These are phyloP conservation scores for Phytophthora crassamura DNA, from an alignment of 352 stramenopile species.

Conservation along the genomic window DNA sequence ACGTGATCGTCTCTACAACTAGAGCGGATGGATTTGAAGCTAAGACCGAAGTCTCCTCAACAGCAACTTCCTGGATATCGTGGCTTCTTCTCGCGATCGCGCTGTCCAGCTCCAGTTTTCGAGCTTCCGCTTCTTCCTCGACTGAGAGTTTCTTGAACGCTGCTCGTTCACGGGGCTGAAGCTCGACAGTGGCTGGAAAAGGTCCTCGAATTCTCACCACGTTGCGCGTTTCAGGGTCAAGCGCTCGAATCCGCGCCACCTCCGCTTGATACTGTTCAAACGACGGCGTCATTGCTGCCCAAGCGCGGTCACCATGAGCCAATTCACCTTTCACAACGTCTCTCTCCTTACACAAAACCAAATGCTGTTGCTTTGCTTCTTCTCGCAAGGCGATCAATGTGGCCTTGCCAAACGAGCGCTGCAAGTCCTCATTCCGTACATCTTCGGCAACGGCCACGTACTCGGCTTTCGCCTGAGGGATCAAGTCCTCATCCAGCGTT, in stretches of 20 bases:
- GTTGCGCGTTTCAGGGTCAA: slow-evolving; percentile 47
- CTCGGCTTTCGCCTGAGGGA: slow-evolving; percentile 76
- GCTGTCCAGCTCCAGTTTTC: slow-evolving; percentile 60
- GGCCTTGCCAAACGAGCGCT: slow-evolving; percentile 65
- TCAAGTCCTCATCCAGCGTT: slow-evolving; percentile 52
- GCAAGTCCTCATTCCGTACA: slow-evolving; percentile 68
- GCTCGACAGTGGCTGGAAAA: slow-evolving; percentile 55
- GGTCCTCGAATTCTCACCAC: slow-evolving; percentile 53
- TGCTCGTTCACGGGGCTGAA: slow-evolving; percentile 59
- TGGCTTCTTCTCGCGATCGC: slow-evolving; percentile 71
- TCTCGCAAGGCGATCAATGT: slow-evolving; percentile 72
- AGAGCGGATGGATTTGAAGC: background rate
- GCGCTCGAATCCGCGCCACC: slow-evolving; percentile 51
- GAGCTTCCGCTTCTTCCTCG: slow-evolving; percentile 73
- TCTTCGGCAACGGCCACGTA: slow-evolving; percentile 81
- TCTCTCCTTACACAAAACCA: slow-evolving; percentile 55
- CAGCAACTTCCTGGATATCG: slow-evolving; percentile 42
- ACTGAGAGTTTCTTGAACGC: slow-evolving; percentile 86
- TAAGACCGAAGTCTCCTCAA: slow-evolving; percentile 2
- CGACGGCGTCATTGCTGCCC: slow-evolving; percentile 51
- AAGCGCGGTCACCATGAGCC: slow-evolving; percentile 49
- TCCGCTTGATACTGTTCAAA: slow-evolving; percentile 75
- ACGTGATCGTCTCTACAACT: background rate
- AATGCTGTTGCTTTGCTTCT: slow-evolving; percentile 63
- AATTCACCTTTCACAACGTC: slow-evolving; percentile 62